These are phyloP conservation scores for Claviceps citrina DNA, from an alignment of 2,329 filamentous ascomycete genomes.

Conservation along the genomic window DNA sequence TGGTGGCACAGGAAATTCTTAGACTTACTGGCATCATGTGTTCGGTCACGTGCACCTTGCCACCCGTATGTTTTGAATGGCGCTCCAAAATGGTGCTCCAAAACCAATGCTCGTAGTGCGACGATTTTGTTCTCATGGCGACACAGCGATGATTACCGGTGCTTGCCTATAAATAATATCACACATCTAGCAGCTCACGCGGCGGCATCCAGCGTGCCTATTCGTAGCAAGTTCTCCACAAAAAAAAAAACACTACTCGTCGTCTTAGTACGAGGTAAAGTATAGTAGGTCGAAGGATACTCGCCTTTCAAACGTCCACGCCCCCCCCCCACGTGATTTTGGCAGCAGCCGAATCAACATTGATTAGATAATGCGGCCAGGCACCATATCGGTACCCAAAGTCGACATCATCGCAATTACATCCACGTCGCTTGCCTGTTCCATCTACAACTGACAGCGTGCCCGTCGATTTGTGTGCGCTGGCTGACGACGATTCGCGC, in stretches of 20 bases:
- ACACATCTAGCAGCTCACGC: too few species aligned
- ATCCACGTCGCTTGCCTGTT: background rate
- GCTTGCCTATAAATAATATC: too few species aligned
- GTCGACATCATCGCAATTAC: slow-evolving; percentile 1
- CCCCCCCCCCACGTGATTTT: background rate
- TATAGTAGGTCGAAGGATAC: too few species aligned
- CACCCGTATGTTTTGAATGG: background rate
- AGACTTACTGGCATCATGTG: background rate
- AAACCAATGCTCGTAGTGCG: too few species aligned
- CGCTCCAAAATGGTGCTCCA: background rate
- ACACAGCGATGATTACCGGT: too few species aligned
- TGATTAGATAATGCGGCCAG: slow-evolving; percentile 5
- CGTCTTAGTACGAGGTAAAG: too few species aligned
- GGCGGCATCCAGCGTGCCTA: too few species aligned
- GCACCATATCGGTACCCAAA: slow-evolving; percentile 7
- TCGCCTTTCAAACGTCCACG: too few species aligned
- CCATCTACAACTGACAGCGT: slow-evolving; percentile 4
- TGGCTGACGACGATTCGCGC: background rate
- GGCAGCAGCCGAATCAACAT: slow-evolving; percentile 2
- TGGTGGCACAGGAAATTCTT: too few species aligned
- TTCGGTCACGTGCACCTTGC: background rate
- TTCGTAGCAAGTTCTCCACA: too few species aligned
- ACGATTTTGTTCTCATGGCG: too few species aligned
- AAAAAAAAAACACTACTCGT: too few species aligned
- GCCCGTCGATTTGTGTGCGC: slow-evolving; percentile 2